Conservation (phyloP, 2,329 filamentous ascomycete genomes). For the Rutstroemia sp. region DNA sequence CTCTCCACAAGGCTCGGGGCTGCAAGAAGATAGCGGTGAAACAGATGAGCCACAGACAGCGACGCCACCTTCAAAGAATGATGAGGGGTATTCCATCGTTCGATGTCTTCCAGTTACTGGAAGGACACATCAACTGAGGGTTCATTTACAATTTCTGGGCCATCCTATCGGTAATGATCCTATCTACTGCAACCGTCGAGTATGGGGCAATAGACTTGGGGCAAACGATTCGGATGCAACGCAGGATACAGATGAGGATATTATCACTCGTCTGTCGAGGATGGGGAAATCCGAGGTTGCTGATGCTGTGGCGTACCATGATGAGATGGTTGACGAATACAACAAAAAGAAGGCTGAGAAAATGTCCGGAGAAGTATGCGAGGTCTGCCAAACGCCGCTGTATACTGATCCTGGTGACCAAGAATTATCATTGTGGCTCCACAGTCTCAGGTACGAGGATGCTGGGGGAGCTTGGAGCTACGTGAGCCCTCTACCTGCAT, state of each 20-base stretch:
- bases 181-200: conserved; percentile 90
- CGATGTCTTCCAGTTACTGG: conserved; percentile 90
- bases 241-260: conserved; percentile 75
- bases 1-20: conserved; percentile 12
- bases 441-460: conserved; percentile 86
- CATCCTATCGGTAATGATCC: conserved; percentile 96
- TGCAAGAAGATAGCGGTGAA: conserved; percentile 8
- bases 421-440: conserved; percentile 88
- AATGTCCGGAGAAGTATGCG: conserved; percentile 78
- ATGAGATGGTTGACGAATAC: conserved; percentile 87
- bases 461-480: conserved; percentile 80
- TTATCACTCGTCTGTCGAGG: conserved; percentile 73
- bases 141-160: conserved; percentile 89
- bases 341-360: conserved; percentile 87
- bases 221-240: conserved; percentile 56
- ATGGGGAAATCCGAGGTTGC: conserved; percentile 96
- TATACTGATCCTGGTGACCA: conserved; percentile 90
- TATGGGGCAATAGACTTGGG: conserved; percentile 80
- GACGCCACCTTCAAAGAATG: conserved; percentile 38
- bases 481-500: conserved; percentile 72
- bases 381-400: conserved; percentile 75
- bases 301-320: conserved; percentile 85
- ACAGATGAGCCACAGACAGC: conserved; percentile 4
- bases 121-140: conserved; percentile 87
- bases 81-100: conserved; percentile 85